Evolutionary conservation across 177 flowering plant species (phyloP).

Genomic region (Vitis hybrid): DNA sequence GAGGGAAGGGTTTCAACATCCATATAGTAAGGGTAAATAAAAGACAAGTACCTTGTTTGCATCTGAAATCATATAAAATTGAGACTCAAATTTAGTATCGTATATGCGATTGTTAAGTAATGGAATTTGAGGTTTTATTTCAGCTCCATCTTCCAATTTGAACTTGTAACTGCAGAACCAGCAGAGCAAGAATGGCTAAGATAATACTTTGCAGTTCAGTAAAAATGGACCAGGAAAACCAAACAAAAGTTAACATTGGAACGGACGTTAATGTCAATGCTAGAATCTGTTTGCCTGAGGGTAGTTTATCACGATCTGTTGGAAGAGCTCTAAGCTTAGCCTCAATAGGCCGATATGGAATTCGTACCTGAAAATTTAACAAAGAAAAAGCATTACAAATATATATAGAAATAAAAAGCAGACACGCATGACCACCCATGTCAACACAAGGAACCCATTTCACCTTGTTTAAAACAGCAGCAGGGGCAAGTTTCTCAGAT

Average conservation of each 20-base stretch:
- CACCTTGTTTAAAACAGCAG: conserved; percentile 82
- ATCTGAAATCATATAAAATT: conserved; percentile 94
- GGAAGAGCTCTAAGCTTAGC: conserved; percentile 63
- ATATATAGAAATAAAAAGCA: conserved; percentile 2
- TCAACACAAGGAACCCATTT: neutral
- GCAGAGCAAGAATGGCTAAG: conserved; percentile 1
- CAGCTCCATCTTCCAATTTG: conserved; percentile 87
- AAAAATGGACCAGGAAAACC: conserved; percentile 3
- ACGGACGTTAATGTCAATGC: conserved; percentile 76
- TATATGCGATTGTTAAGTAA: conserved; percentile 92
- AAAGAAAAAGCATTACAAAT: neutral
- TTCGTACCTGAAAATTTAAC: conserved; percentile 57
- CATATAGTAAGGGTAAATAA: neutral
- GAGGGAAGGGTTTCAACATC: neutral
- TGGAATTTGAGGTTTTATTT: conserved; percentile 80
- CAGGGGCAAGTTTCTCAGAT: conserved; percentile 81
- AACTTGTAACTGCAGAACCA: conserved; percentile 79
- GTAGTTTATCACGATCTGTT: conserved; percentile 74
- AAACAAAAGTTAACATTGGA: conserved; percentile 7
- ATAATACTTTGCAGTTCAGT: neutral
- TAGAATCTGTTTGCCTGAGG: conserved; percentile 86
- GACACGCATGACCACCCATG: neutral
- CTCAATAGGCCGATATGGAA: conserved; percentile 76
- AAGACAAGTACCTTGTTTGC: conserved; percentile 68
- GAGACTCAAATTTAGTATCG: conserved; percentile 95